A percentile compares a stretch with the other conserved stretches of the same genome.
These are phyloP conservation scores for Dactylellina haptotyla DNA, from an alignment of 2,329 filamentous ascomycete species.

Conservation along the genomic window DNA sequence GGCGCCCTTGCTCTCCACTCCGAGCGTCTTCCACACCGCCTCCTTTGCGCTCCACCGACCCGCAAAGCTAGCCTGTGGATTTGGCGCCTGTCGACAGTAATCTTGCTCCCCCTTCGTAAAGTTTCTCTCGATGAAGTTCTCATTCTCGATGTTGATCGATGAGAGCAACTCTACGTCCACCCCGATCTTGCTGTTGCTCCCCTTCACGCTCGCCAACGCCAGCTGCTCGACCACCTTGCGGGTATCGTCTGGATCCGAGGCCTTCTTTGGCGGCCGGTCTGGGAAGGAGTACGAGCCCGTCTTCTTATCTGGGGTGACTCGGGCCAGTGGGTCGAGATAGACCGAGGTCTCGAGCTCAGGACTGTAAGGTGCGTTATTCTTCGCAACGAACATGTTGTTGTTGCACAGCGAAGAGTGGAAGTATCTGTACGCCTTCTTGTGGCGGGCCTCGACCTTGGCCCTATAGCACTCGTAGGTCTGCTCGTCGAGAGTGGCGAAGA, in stretches of 20 bases:
- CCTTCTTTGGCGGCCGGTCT: constrained; percentile 73
- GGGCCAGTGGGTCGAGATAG: constrained; percentile 92
- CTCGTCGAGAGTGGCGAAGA: constrained; percentile 92
- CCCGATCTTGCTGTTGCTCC: constrained; percentile 79
- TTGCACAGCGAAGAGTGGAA: constrained; percentile 99
- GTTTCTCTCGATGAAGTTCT: constrained; percentile 93
- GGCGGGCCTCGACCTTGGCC: constrained; percentile 86
- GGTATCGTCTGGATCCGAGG: constrained; percentile 71
- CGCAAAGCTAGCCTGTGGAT: constrained; percentile 88
- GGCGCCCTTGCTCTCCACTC: constrained; percentile 84
- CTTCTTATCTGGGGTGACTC: constrained; percentile 87
- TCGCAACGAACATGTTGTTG: constrained; percentile 96
- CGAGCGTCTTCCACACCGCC: constrained; percentile 96
- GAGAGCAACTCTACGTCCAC: constrained; percentile 92
- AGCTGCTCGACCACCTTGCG: constrained; percentile 80
- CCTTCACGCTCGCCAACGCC: constrained; percentile 71
- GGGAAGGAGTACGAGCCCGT: constrained; percentile 80
- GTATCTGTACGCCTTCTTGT: constrained; percentile 99
- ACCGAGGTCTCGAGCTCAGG: constrained; percentile 86
- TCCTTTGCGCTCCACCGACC: constrained; percentile 98
- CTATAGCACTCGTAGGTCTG: constrained; percentile 83
- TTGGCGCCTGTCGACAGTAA: constrained; percentile 83
- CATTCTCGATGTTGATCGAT: constrained; percentile 90
- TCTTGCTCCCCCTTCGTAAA: constrained; percentile 85
- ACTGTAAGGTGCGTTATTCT: constrained; percentile 87